Evolutionary conservation across 2,329 filamentous ascomycete species (phyloP), one percentile per base, ranked within the genome.

Genomic region (Hypomyces perniciosus): DNA sequence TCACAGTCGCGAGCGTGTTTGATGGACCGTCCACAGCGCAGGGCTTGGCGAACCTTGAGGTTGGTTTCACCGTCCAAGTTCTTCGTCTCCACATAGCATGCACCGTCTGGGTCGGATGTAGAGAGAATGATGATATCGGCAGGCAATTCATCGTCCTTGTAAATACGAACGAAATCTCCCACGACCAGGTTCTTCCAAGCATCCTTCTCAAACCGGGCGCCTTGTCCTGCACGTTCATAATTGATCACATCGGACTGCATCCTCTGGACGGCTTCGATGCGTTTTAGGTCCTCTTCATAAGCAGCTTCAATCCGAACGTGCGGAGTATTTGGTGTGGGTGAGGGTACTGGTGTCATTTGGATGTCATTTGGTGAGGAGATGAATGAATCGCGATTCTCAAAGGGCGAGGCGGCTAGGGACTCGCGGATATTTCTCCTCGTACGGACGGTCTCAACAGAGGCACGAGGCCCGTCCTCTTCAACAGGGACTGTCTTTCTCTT

Each of bases 21-120:
- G 54, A 99, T 78, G 43, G 82, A 76, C 48, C 87, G 84, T 9
- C 91, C 88, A 62, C 89, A 93, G 56, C 92, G 88, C 39, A 99
- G 78, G 20, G 93, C 90, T 63, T 92, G 88, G 53, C 93, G 86
- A 55, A 96, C 90, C 70, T 99, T 99, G 56, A 99, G 73, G 62
- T 99, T 99, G 2, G 93, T 99, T 72, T 99, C 93, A 46, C 93
- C 93, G 63, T 99, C 93, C 74, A 99, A 68, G 65, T 96, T 97
- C 75, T 97, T 99, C 2, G 93, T 99, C 70, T 99, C 93, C 26
- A 99, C 87, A 61, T 96, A 99, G 69, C 93, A 99, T 35, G 89
- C 89, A 46, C 93, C 93, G 61, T 99, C 93, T 1, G 86, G 80
- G 61, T 97, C 93, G 2, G 93, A 96, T 0, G 93, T 97, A 2